A percentile compares a stretch with the other conserved stretches of the same genome.
These are phyloP conservation scores for Cicer chorassanicum DNA, from an alignment of 306 rosid genomes.

Conservation along the genomic window DNA sequence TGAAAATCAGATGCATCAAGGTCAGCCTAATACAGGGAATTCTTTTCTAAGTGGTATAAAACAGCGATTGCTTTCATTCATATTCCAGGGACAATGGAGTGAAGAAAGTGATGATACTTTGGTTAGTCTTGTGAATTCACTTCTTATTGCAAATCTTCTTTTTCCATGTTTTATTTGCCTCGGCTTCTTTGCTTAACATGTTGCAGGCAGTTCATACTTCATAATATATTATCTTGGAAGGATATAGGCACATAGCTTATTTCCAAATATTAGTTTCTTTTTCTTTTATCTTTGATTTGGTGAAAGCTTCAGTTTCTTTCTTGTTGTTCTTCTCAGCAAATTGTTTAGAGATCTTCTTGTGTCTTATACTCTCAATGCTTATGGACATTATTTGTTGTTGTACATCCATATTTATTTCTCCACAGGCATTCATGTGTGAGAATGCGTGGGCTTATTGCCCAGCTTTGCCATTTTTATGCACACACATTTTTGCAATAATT, in stretches of 20 bases:
- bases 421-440: neutral
- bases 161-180: slow-evolving; percentile 38
- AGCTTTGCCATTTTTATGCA: slow-evolving; percentile 2
- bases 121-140: slow-evolving; percentile 64
- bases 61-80: slow-evolving; percentile 93
- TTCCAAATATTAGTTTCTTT: slow-evolving; percentile 6
- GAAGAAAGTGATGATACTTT: slow-evolving; percentile 79
- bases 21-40: slow-evolving; percentile 55
- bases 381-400: neutral
- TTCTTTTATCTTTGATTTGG: neutral
- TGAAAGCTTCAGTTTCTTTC: neutral
- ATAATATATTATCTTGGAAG: slow-evolving; percentile 27
- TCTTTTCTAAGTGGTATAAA: slow-evolving; percentile 81
- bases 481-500: slow-evolving; percentile 2
- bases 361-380: slow-evolving; percentile 25
- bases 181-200: neutral
- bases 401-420: neutral
- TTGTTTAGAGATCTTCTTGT: neutral
- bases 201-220: slow-evolving; percentile 12
- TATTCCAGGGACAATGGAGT: slow-evolving; percentile 81
- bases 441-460: slow-evolving; percentile 8
- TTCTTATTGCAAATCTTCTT: slow-evolving; percentile 38
- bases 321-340: slow-evolving; percentile 1
- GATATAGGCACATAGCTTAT: slow-evolving; percentile 23
- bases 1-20: slow-evolving; percentile 62